Evolutionary conservation across 2,329 filamentous ascomycete genomes (phyloP).

Genomic region (Aspergillus bombycis): DNA sequence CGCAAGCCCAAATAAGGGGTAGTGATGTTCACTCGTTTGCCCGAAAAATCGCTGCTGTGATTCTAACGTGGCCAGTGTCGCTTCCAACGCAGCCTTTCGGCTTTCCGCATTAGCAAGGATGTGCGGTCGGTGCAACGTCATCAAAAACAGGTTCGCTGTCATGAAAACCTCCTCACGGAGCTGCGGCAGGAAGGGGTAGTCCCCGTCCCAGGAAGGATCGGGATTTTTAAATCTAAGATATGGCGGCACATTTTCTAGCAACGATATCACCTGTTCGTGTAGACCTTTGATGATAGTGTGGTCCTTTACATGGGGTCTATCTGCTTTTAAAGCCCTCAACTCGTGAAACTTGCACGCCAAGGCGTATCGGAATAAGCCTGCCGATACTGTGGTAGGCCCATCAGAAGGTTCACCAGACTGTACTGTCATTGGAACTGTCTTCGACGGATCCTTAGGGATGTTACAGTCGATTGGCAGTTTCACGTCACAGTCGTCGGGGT

Average conservation of each 20-base stretch:
- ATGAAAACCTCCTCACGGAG: neutral
- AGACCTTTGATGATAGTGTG: neutral
- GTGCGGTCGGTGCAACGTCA: neutral
- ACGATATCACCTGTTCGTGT: neutral
- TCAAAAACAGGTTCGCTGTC: neutral
- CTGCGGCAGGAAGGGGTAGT: neutral
- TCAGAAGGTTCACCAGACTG: neutral
- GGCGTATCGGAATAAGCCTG: neutral
- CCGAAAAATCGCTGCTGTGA: neutral
- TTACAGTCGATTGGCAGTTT: neutral
- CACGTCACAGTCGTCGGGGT: neutral
- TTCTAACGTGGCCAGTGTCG: neutral
- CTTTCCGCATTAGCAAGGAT: neutral
- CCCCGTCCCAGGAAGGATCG: neutral
- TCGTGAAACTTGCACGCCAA: neutral
- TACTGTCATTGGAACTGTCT: neutral
- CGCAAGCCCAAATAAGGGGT: neutral
- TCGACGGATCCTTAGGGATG: neutral
- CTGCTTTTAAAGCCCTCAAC: neutral
- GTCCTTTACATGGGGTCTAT: neutral
- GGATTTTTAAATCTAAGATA: neutral
- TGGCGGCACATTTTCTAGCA: neutral
- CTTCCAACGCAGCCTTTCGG: neutral
- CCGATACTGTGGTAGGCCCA: neutral
- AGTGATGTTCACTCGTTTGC: neutral